Evolutionary conservation across 352 stramenopile species (phyloP).

Genomic region (Phytophthora idaei): DNA sequence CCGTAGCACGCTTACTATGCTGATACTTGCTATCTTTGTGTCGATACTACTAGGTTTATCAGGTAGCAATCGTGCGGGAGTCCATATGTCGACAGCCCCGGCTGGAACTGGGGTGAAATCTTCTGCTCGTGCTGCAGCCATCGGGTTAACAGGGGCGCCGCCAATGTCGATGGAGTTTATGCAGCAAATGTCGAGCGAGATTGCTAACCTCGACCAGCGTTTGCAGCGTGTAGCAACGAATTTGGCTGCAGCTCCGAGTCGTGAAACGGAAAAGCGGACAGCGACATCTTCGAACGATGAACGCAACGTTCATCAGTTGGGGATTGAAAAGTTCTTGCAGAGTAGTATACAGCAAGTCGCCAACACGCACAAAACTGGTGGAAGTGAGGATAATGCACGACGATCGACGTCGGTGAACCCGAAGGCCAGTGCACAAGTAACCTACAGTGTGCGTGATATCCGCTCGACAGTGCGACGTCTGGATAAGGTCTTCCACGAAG

Average conservation of each 20-base stretch:
- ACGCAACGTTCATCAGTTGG: conserved; percentile 35
- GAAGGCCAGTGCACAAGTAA: conserved; percentile 55
- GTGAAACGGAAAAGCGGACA: neutral
- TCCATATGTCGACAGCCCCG: conserved; percentile 21
- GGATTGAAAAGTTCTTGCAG: conserved; percentile 60
- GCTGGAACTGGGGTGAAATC: conserved; percentile 7
- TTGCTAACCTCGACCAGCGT: conserved; percentile 30
- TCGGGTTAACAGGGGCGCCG: neutral
- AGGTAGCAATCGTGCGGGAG: conserved; percentile 4
- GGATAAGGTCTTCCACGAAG: conserved; percentile 81
- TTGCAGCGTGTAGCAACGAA: conserved; percentile 31
- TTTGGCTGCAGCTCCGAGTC: conserved; percentile 2
- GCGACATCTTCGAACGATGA: neutral
- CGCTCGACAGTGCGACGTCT: conserved; percentile 67
- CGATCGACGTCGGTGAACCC: conserved; percentile 27
- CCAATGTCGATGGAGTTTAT: conserved; percentile 30
- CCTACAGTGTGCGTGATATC: conserved; percentile 60
- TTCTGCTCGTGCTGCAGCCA: neutral
- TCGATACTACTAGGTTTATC: conserved; percentile 10
- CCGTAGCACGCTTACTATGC: neutral
- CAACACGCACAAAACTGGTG: conserved; percentile 14
- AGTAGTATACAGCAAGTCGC: conserved; percentile 56
- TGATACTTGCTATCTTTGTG: neutral
- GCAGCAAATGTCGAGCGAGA: conserved; percentile 37
- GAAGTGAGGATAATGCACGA: neutral